phyloP scores from a whole-genome alignment of 371 early-diverging fungal species.

The Umbelopsis sp. region DNA sequence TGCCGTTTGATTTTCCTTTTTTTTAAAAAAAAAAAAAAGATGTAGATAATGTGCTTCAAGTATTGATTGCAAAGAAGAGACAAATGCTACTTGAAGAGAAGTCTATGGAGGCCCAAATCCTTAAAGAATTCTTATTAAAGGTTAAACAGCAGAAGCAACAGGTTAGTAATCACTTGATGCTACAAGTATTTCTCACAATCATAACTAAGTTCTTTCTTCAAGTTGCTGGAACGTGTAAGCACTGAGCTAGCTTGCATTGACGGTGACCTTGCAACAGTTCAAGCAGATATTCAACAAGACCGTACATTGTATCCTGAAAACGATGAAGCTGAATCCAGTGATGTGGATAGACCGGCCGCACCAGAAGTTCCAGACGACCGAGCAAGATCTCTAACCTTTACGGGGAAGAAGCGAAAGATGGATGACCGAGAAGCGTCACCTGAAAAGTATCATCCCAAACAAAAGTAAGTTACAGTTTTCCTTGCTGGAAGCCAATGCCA shows the following conservation, averaged over 20 bases:
- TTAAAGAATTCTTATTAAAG: conserved; percentile 14
- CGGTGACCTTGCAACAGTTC: conserved; percentile 10
- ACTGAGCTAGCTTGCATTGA: conserved; percentile 12
- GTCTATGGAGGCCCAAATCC: conserved; percentile 8
- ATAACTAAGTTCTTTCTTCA: background rate
- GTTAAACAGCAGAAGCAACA: conserved; percentile 17
- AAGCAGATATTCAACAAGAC: background rate
- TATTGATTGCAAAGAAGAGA: conserved; percentile 15
- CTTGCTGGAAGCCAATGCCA: too few species aligned
- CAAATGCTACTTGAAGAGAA: conserved; percentile 12
- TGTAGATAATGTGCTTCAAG: conserved; percentile 5
- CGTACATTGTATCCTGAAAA: conserved; percentile 1
- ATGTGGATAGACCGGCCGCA: conserved; percentile 8
- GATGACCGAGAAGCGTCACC: background rate
- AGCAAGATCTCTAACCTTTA: background rate
- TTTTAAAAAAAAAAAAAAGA: background rate
- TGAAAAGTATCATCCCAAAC: background rate
- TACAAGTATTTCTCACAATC: background rate
- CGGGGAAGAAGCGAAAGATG: background rate
- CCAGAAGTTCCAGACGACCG: background rate
- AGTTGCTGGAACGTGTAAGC: background rate
- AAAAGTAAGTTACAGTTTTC: background rate
- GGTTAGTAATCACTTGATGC: background rate
- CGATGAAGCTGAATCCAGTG: conserved; percentile 14
- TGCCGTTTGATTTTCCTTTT: too few species aligned